Evolutionary conservation across 2,329 filamentous ascomycete species (phyloP).

Genomic region (Neocucurbitaria cava): DNA sequence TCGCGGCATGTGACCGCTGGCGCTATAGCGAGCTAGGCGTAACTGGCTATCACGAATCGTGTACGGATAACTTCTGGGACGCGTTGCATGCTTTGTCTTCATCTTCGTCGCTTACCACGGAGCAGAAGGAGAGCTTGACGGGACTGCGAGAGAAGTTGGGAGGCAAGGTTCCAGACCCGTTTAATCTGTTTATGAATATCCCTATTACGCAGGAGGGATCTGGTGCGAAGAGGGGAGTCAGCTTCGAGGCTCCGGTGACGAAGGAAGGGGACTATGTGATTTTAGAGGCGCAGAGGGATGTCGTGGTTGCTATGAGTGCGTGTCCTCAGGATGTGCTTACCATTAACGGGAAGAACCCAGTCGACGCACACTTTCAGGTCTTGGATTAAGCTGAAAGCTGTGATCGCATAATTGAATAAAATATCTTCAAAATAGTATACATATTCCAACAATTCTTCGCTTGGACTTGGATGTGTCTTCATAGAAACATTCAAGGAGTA

Average conservation of each 20-base stretch:
- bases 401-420: background rate
- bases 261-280: conserved; percentile 54
- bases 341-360: conserved; percentile 52
- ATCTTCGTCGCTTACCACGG: conserved; percentile 6
- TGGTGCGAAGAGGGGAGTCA: conserved; percentile 39
- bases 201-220: conserved; percentile 51
- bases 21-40: conserved; percentile 44
- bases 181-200: conserved; percentile 56
- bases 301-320: conserved; percentile 57
- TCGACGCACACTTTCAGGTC: conserved; percentile 53
- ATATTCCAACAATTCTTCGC: background rate
- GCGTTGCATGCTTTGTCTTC: conserved; percentile 29
- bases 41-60: conserved; percentile 42
- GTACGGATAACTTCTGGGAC: conserved; percentile 48
- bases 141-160: conserved; percentile 31
- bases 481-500: no score
- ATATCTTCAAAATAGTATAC: background rate
- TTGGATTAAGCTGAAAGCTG: conserved; percentile 13
- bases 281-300: conserved; percentile 53
- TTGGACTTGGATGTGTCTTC: no score
- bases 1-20: conserved; percentile 47
- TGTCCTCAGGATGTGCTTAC: conserved; percentile 55
- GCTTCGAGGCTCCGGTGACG: conserved; percentile 50
- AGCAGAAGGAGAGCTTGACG: conserved; percentile 27
- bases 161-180: conserved; percentile 41